Conservation (phyloP, 371 early-diverging fungal genomes). For the Mortierella sp. region DNA sequence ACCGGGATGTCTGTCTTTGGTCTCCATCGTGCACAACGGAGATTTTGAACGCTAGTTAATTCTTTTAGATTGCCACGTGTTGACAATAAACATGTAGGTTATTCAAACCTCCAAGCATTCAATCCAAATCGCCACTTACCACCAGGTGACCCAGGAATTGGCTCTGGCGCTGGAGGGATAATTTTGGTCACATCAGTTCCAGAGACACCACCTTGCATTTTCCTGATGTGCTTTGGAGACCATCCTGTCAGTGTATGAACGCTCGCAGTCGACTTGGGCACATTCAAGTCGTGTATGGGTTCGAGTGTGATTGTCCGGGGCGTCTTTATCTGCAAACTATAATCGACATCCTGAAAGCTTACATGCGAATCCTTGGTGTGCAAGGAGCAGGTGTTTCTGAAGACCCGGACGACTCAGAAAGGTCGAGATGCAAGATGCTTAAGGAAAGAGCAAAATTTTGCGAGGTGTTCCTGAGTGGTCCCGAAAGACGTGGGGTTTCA, state of each 20-base stretch:
- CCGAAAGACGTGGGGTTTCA: background rate
- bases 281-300: background rate
- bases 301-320: background rate
- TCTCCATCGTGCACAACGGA: background rate
- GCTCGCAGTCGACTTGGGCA: background rate
- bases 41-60: background rate
- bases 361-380: background rate
- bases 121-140: background rate
- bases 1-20: background rate
- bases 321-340: background rate
- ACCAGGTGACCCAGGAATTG: background rate
- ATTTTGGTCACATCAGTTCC: background rate
- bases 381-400: background rate
- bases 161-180: background rate
- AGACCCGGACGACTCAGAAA: slow-evolving; percentile 1
- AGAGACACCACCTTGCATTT: background rate
- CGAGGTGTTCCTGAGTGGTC: background rate
- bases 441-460: background rate
- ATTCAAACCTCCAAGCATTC: background rate
- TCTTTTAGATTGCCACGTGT: background rate
- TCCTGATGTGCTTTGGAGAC: background rate
- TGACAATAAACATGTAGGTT: background rate
- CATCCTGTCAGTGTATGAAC: background rate
- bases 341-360: background rate
- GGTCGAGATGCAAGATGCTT: background rate